Base-by-base conservation (phyloP, 2,329 filamentous ascomycete genomes). In the Verticillium longisporum region DNA sequence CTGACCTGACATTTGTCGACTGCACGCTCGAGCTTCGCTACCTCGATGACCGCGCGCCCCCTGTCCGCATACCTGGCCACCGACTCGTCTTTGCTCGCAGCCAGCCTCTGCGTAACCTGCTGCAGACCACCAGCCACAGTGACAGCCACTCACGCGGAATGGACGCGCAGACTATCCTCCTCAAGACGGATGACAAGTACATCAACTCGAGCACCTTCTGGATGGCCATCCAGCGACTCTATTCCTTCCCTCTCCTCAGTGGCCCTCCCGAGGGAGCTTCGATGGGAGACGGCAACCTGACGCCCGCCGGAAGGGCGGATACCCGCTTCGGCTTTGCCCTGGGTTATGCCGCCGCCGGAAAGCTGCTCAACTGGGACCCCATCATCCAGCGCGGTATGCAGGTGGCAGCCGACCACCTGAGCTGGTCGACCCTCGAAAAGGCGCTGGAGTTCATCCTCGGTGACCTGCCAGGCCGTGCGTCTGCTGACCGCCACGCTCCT, bases 301-400 rank as follows among this genome's bases (percentile, higher is more conserved):
- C 71, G 0, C 68, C 77, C 67, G 72, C 77, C 60, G 73, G 78
- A 26, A 72, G 75, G 57, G 65, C 72, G 55, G 66, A 68, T 26
- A 79, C 81, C 7, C 78, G 77, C 21, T 79, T 85, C 61, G 75
- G 80, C 36, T 83, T 84, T 63, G 82, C 81, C n/a, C 73, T 91
- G 21, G 84, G 85, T 31, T 89, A 89, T 67, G 82, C 86, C 55
- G 85, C 87, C 32, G 83, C 86, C 5, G 88, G 87, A 0, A 77
- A 83, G 57, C 74, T 85, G 45, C 75, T 91, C 14, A 76, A 78
- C 50, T 81, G 88, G 68, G 77, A 75, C 2, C 78, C 80, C 31
- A 79, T 90, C 32, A 75, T 82, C 11, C 72, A 78, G 55, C 81
- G 84, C 38, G 88, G 86, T 38, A 74, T 88, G 32, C 81, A 85